Percentiles rank a stretch among this genome's conserved stretches.
These are phyloP conservation scores for Protomyces macrosporus DNA, from an alignment of 1,139 yeast genomes.

Conservation along the genomic window DNA sequence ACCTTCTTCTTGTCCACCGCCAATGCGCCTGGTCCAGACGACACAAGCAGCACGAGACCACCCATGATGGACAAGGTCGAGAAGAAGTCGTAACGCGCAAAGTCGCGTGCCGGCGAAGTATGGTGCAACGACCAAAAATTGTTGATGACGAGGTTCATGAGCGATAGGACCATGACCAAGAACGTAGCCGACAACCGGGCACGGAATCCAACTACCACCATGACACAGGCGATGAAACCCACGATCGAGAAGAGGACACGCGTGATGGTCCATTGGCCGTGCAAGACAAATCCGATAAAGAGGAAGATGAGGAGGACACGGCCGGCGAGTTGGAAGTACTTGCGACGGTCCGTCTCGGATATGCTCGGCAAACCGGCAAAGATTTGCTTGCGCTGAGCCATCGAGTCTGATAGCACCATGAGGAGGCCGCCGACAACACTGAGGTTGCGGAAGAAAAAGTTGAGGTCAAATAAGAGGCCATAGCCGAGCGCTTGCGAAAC, in stretches of 20 bases:
- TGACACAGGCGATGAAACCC: conserved; percentile 66
- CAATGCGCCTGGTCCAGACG: conserved; percentile 94
- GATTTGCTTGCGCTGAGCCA: conserved; percentile 41
- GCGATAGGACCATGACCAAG: conserved; percentile 64
- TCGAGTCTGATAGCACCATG: conserved; percentile 81
- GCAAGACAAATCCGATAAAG: conserved; percentile 78
- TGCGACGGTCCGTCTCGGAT: conserved; percentile 68
- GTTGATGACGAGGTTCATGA: conserved; percentile 74
- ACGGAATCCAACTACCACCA: conserved; percentile 88
- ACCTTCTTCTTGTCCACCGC: conserved; percentile 95
- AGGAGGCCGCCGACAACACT: conserved; percentile 90
- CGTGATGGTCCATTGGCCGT: conserved; percentile 67
- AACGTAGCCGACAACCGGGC: conserved; percentile 83
- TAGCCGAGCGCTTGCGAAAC: conserved; percentile 81
- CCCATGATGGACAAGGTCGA: conserved; percentile 94
- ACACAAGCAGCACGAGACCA: conserved; percentile 81
- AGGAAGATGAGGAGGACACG: conserved; percentile 77
- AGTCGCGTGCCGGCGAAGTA: conserved; percentile 77
- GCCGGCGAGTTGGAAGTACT: conserved; percentile 83
- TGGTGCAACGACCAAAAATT: conserved; percentile 70
- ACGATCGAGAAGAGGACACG: conserved; percentile 61
- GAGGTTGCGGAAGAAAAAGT: conserved; percentile 57
- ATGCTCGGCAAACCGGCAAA: conserved; percentile 91
- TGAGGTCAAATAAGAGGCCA: conserved; percentile 77
- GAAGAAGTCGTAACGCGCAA: conserved; percentile 80